Evolutionary conservation across 2,329 filamentous ascomycete species (phyloP).

Genomic region (Tympanopsis confertula): DNA sequence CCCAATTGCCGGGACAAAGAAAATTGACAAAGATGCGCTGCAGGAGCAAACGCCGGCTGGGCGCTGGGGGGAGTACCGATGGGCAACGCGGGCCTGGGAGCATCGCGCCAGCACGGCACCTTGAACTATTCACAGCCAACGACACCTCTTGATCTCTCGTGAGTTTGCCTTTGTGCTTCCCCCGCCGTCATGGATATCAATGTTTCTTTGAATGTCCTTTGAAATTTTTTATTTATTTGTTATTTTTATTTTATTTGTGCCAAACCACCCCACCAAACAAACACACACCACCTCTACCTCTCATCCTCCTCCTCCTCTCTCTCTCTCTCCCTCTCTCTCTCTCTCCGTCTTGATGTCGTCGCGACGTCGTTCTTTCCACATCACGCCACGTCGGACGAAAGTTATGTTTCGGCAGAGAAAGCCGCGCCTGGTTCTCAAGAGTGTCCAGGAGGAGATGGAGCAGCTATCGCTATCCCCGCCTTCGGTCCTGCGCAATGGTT

Average conservation of each 20-base stretch:
- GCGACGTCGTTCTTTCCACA: too few relatives aligned
- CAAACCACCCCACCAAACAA: too few relatives aligned
- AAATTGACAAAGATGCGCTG: conserved; percentile 8
- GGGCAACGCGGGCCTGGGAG: conserved; percentile 36
- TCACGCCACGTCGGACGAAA: too few relatives aligned
- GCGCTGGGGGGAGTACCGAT: conserved; percentile 51
- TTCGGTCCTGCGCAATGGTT: background rate
- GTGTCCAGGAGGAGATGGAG: too few relatives aligned
- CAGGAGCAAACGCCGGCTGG: conserved; percentile 33
- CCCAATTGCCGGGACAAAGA: background rate
- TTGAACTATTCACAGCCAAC: conserved; percentile 50
- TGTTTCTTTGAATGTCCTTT: conserved; percentile 17
- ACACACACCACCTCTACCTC: too few relatives aligned
- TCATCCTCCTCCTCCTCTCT: conserved; percentile 2
- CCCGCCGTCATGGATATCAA: conserved; percentile 3
- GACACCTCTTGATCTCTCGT: conserved; percentile 53
- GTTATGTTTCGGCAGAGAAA: too few relatives aligned
- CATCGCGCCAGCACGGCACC: conserved; percentile 20
- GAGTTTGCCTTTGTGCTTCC: conserved; percentile 25
- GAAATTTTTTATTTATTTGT: conserved; percentile 11
- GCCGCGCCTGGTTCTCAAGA: background rate
- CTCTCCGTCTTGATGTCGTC: background rate
- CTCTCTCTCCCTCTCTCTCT: background rate
- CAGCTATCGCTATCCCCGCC: too few relatives aligned
- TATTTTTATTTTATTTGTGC: conserved; percentile 1